Percentiles rank a stretch among this genome's conserved stretches.
These are phyloP conservation scores for Cyphellophora attinorum DNA, from an alignment of 2,329 filamentous ascomycete species.

Conservation along the genomic window DNA sequence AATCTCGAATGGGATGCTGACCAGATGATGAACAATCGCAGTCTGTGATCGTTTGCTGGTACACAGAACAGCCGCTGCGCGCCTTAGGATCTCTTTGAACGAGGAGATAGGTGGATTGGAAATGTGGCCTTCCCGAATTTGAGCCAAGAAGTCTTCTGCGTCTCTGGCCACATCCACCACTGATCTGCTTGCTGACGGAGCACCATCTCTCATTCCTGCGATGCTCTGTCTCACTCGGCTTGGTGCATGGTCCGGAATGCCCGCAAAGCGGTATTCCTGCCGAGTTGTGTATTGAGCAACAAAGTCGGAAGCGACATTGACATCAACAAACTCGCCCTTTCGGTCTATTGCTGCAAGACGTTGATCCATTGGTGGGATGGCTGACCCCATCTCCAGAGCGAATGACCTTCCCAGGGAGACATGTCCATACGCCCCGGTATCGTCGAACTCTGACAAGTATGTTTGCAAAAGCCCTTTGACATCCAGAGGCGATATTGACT, in stretches of 20 bases:
- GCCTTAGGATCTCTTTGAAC: constrained; percentile 69
- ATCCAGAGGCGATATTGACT: constrained; percentile 81
- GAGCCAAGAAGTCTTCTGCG: constrained; percentile 52
- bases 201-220: constrained; percentile 8
- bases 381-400: constrained; percentile 80
- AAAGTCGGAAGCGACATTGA: constrained; percentile 93
- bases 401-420: constrained; percentile 89
- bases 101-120: constrained; percentile 63
- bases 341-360: constrained; percentile 72
- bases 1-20: constrained; percentile 82
- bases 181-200: constrained; percentile 5
- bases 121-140: constrained; percentile 60
- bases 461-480: constrained; percentile 90
- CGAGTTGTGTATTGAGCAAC: constrained; percentile 94
- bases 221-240: constrained; percentile 6
- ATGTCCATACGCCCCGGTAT: constrained; percentile 83
- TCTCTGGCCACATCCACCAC: constrained; percentile 28
- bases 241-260: constrained; percentile 53
- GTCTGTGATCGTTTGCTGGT: constrained; percentile 65
- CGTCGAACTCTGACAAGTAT: constrained; percentile 88
- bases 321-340: constrained; percentile 55
- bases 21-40: constrained; percentile 74
- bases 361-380: constrained; percentile 78
- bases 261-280: constrained; percentile 87
- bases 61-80: constrained; percentile 79